These are phyloP conservation scores for Amanita pallidorosea DNA, from an alignment of 768 basidiomycete genomes.

Conservation along the genomic window DNA sequence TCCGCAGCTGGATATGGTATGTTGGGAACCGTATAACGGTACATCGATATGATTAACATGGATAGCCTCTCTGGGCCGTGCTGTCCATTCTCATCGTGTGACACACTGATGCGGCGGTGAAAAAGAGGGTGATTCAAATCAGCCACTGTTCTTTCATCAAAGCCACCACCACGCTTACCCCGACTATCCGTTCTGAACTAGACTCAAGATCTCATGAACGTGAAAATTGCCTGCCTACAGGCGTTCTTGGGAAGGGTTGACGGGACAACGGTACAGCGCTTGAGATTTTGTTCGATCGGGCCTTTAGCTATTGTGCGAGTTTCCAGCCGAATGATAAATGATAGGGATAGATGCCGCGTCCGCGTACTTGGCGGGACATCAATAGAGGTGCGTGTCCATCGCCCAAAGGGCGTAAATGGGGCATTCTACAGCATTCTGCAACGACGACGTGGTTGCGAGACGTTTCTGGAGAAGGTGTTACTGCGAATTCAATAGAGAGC, in stretches of 20 bases:
- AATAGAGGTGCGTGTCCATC: background rate
- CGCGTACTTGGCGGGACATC: background rate
- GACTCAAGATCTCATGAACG: background rate
- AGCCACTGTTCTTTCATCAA: background rate
- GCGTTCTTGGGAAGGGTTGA: background rate
- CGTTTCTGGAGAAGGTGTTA: background rate
- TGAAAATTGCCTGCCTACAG: background rate
- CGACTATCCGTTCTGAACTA: background rate
- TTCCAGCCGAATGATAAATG: background rate
- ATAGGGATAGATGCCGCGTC: background rate
- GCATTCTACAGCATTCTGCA: background rate
- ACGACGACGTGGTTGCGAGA: background rate
- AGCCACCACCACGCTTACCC: background rate
- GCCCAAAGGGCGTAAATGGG: background rate
- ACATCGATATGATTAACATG: constrained; percentile 1
- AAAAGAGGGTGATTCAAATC: background rate
- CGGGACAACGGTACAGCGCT: background rate
- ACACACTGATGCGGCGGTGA: background rate
- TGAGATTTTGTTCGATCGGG: background rate
- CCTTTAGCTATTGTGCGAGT: background rate
- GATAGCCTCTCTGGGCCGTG: background rate
- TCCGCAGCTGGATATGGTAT: background rate
- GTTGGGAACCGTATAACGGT: background rate
- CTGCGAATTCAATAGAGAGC: background rate
- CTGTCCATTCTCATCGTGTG: background rate